Conservation (phyloP, 2,329 filamentous ascomycete genomes). For the Penicillium sp. region DNA sequence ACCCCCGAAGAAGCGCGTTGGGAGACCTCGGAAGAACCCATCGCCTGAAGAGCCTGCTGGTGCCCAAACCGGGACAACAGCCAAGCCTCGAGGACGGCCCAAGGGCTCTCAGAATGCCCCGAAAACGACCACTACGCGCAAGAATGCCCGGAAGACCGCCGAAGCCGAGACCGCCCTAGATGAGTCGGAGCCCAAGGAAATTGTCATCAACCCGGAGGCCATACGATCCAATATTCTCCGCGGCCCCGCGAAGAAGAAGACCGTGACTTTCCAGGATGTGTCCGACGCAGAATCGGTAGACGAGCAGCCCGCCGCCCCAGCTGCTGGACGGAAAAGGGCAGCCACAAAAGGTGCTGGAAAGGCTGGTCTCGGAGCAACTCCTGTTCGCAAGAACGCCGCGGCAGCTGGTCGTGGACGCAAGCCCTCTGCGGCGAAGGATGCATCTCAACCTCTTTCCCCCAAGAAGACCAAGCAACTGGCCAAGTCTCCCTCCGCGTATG, state of each 20-base stretch:
- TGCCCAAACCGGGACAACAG: constrained; percentile 12
- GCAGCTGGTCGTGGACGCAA: constrained; percentile 29
- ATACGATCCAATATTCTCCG: constrained; percentile 30
- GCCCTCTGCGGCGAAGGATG: constrained; percentile 30
- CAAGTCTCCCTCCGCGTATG: constrained; percentile 37
- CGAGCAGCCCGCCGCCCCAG: constrained; percentile 26
- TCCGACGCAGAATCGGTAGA: constrained; percentile 40
- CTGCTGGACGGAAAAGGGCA: constrained; percentile 23
- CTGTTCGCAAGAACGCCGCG: constrained; percentile 41
- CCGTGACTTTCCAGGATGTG: constrained; percentile 46
- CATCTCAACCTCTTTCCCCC: constrained; percentile 42
- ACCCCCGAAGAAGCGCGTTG: constrained; percentile 19
- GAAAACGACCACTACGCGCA: constrained; percentile 11
- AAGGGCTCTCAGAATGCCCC: constrained; percentile 16
- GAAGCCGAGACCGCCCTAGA: constrained; percentile 6
- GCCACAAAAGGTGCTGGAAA: constrained; percentile 24
- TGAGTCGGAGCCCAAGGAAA: constrained; percentile 20
- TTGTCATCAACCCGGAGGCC: constrained; percentile 28
- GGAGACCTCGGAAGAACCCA: constrained; percentile 18
- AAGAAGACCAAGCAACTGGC: constrained; percentile 48
- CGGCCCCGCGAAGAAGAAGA: constrained; percentile 40
- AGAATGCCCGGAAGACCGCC: constrained; percentile 9
- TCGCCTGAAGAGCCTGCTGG: constrained; percentile 9
- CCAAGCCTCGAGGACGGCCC: constrained; percentile 31
- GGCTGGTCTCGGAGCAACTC: constrained; percentile 43